Evolutionary conservation across 257 asterid species (phyloP).

Genomic region (Solanum habrochaites): DNA sequence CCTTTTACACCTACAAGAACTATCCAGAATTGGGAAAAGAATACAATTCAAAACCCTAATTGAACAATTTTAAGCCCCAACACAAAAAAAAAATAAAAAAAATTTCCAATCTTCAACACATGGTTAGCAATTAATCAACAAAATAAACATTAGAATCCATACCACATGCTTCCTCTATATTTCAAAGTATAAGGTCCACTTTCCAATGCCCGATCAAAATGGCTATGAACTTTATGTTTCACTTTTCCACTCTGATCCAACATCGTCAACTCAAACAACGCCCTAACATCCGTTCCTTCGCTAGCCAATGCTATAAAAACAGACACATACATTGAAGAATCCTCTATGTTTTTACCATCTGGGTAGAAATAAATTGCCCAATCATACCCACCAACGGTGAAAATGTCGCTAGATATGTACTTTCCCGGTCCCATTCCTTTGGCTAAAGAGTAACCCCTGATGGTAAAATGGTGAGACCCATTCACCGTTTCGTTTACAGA

Average conservation of each 20-base stretch:
- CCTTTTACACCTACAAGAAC: neutral
- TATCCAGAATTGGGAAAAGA: neutral
- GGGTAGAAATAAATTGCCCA: conserved; percentile 91
- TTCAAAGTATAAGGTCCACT: conserved; percentile 82
- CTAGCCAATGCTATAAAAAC: conserved; percentile 77
- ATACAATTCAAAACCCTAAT: neutral
- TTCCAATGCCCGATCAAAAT: conserved; percentile 82
- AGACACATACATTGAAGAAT: conserved; percentile 57
- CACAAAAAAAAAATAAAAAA: neutral
- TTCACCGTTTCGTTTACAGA: conserved; percentile 76
- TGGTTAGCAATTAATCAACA: neutral
- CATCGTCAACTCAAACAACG: conserved; percentile 66
- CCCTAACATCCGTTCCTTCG: conserved; percentile 85
- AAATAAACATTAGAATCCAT: conserved; percentile 1
- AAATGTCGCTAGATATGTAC: conserved; percentile 61
- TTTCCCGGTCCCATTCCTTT: conserved; percentile 85
- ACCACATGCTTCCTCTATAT: conserved; percentile 96
- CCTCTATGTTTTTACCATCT: conserved; percentile 76
- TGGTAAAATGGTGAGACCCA: conserved; percentile 78
- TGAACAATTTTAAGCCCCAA: neutral
- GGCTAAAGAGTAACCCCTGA: conserved; percentile 76
- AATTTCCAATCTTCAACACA: neutral
- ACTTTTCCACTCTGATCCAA: conserved; percentile 88
- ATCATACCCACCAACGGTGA: conserved; percentile 67
- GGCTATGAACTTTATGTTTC: conserved; percentile 81